Evolutionary conservation across 306 rosid species (phyloP), one percentile per base, ranked within the genome.

Genomic region (Fragaria vesca): DNA sequence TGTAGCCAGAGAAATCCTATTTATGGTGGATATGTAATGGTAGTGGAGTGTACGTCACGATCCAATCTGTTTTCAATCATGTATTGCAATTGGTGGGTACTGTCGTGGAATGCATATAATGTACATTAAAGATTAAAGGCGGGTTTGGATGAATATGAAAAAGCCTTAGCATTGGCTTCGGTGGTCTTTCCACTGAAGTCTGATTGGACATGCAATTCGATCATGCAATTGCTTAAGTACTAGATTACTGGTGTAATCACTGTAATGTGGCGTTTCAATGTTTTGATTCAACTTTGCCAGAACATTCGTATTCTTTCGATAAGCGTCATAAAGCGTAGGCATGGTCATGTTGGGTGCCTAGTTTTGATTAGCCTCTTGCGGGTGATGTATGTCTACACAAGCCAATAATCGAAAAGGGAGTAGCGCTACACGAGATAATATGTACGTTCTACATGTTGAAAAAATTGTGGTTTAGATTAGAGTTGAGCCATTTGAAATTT

Each of bases 71-170:
- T 57, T 46, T 83, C 65, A 11, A 52, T 28, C 43, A 42, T 60
- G 71, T 45, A 26, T 69, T 21, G 16, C 20, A 51, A 65, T 74
- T 50, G 76, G 87, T 66, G 73, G 76, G 78, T 69, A 63, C 16
- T 3, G 3, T 50, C 71, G 87, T 90, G 92, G 95, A 82, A 76
- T 76, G 66, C 17, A 17, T 76, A 68, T 62, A 80, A 72, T 90
- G 89, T 88, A 82, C 92, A 83, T 79, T 45, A 76, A 21, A 67
- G 51, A 36, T 60, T 63, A 46, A 52, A 51, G 76, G 75, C 82
- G 85, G 77, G 70, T 67, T 67, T 71, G 52, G 40, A 73, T 48
- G 67, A 80, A 79, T 76, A 40, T 55, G 73, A 24, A 76, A 74
- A 48, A 73, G 76, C 5, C 26, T 13, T 13, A 82, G 62, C 13